phyloP scores from a whole-genome alignment of 2,329 filamentous ascomycete genomes.

The Penicillium hordei region DNA sequence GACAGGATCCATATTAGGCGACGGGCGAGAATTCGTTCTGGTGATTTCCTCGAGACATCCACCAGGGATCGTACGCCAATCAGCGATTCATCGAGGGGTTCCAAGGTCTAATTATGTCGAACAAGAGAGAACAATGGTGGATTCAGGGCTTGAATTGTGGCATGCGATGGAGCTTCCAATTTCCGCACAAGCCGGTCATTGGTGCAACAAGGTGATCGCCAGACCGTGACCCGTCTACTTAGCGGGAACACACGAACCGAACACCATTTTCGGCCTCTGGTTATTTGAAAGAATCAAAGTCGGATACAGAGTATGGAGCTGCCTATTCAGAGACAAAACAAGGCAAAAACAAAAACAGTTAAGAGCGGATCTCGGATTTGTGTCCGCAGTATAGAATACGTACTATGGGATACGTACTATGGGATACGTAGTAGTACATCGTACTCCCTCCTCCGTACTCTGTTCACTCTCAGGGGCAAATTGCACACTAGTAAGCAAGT shows the following conservation, averaged over 20 bases:
- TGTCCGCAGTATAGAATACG: neutral
- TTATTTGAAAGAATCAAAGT: constrained; percentile 10
- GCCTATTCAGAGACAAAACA: neutral
- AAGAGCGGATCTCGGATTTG: constrained; percentile 1
- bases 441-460: no score
- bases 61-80: constrained; percentile 1
- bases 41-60: neutral
- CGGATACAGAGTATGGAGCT: neutral
- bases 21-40: neutral
- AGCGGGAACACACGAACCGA: constrained; percentile 19
- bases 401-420: neutral
- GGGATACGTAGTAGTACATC: no score
- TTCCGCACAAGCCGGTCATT: constrained; percentile 20
- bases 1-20: constrained; percentile 8
- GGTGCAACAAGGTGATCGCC: constrained; percentile 26
- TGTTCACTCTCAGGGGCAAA: constrained; percentile 14
- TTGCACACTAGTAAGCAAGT: constrained; percentile 12
- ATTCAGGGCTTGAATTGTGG: constrained; percentile 11
- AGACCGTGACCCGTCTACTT: constrained; percentile 16
- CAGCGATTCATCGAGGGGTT: neutral
- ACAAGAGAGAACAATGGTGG: constrained; percentile 1
- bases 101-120: neutral
- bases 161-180: constrained; percentile 23
- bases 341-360: neutral
- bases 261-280: constrained; percentile 10